Evolutionary conservation across 1,139 yeast genomes (phyloP), one percentile per base, ranked within the genome.

Genomic region (Suhomyces ambrosiae): DNA sequence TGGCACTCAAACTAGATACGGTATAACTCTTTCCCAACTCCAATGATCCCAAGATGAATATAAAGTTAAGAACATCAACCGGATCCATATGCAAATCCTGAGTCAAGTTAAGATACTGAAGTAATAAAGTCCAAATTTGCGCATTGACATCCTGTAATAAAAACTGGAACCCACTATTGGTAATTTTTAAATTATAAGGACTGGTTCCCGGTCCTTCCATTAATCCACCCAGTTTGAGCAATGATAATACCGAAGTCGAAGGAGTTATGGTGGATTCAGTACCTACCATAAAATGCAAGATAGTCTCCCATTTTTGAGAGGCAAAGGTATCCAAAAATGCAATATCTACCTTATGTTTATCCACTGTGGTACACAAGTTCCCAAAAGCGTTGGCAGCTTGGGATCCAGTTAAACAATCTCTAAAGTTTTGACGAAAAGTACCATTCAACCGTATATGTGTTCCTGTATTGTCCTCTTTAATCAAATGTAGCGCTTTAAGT

Each of bases 271-370:
- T 67, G 32, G 81, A 65, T 40, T 85, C 85, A 0, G 96, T 87
- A 3, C 97, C 97, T 31, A 92, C 98, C 97, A 92, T 92, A 63
- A 84, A 92, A 69, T 94, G 98, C 51, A 94, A 70, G 50, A 94
- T 92, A 5, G 88, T 80, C 58, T 94, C 98, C 98, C 98, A 92
- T 54, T 86, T 87, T 32, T 75, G 77, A 7, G 88, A 76, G 8
- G 97, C 95, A 64, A 88, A 89, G 28, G 70, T 70, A 53, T 89
- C 96, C 33, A 92, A 66, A 52, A 83, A 85, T 24, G 74, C 72
- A 19, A 80, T 62, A 33, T 80, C 82, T 1, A 87, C 84, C 32
- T 66, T 66, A 42, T 76, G 74, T 28, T 60, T 61, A 36, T 68
- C 73, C 1, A 47, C 44, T 3, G 56, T 54, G 3, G 57, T 54